Conservation (phyloP, 306 rosid species). For the Cotoneaster glaucophyllus region DNA sequence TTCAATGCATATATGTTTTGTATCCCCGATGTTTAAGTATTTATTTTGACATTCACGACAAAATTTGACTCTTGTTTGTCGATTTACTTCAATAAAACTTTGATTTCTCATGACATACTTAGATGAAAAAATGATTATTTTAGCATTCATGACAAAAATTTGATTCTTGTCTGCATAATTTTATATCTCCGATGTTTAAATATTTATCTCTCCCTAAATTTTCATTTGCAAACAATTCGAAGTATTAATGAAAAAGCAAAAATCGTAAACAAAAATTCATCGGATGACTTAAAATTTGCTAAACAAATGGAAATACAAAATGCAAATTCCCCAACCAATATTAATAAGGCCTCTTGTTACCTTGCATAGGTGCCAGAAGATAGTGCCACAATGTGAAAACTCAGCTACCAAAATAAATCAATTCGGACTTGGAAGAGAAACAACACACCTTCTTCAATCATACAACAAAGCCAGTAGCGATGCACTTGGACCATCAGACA, state of each 20-base stretch:
- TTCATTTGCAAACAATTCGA: neutral
- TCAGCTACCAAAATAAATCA: constrained; percentile 22
- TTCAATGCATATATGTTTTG: too few species aligned
- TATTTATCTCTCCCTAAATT: too few species aligned
- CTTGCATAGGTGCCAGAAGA: neutral
- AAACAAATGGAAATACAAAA: neutral
- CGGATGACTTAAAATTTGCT: too few species aligned
- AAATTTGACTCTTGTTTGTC: too few species aligned
- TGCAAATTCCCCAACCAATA: neutral
- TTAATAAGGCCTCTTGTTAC: neutral
- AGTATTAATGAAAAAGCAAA: neutral
- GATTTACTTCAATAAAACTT: neutral
- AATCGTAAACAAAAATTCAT: neutral
- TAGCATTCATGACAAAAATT: too few species aligned
- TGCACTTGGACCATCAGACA: constrained; percentile 23
- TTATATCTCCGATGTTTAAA: too few species aligned
- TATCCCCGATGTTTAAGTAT: too few species aligned
- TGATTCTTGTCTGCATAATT: too few species aligned
- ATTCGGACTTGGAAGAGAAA: constrained; percentile 9
- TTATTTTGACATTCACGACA: too few species aligned
- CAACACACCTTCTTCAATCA: constrained; percentile 15
- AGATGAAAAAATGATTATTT: too few species aligned
- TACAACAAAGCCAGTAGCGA: constrained; percentile 5
- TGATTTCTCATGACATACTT: neutral
- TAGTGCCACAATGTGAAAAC: constrained; percentile 22